Percentiles rank a stretch among this genome's conserved stretches.
Conservation (phyloP, 1,139 yeast species). For the Hemisphaericaspora xylofermentans region DNA sequence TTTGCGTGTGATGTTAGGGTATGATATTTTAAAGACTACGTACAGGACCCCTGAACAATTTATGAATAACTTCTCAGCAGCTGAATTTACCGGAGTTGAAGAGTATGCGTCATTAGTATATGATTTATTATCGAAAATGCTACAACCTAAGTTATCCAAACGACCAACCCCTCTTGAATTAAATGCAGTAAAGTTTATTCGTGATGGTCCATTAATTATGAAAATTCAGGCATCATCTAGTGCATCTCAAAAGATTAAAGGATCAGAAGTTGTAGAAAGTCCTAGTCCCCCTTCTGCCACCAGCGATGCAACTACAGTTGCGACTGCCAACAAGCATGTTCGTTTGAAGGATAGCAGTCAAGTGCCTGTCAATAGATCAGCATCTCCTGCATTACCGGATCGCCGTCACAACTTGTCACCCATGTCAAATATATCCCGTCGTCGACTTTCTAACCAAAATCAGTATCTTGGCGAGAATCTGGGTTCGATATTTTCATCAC, state of each 20-base stretch:
- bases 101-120: slow-evolving; percentile 44
- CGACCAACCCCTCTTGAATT: slow-evolving; percentile 83
- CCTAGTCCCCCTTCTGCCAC: background rate
- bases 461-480: slow-evolving; percentile 9
- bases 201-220: slow-evolving; percentile 56
- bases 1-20: slow-evolving; percentile 68
- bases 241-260: background rate
- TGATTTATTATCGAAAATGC: slow-evolving; percentile 66
- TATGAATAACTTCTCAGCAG: slow-evolving; percentile 41
- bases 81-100: slow-evolving; percentile 29
- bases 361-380: background rate
- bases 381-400: background rate
- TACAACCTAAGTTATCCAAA: slow-evolving; percentile 64
- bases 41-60: slow-evolving; percentile 65
- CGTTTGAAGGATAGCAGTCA: background rate
- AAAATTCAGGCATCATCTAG: background rate
- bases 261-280: background rate
- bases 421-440: slow-evolving; percentile 4
- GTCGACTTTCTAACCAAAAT: slow-evolving; percentile 22
- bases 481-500: slow-evolving; percentile 3
- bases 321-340: background rate
- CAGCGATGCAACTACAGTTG: background rate
- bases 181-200: slow-evolving; percentile 74
- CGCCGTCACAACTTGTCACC: background rate
- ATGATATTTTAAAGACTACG: slow-evolving; percentile 39